Evolutionary conservation across 2,329 filamentous ascomycete species (phyloP).

Genomic region (Tolypocladium ophioglossoides): DNA sequence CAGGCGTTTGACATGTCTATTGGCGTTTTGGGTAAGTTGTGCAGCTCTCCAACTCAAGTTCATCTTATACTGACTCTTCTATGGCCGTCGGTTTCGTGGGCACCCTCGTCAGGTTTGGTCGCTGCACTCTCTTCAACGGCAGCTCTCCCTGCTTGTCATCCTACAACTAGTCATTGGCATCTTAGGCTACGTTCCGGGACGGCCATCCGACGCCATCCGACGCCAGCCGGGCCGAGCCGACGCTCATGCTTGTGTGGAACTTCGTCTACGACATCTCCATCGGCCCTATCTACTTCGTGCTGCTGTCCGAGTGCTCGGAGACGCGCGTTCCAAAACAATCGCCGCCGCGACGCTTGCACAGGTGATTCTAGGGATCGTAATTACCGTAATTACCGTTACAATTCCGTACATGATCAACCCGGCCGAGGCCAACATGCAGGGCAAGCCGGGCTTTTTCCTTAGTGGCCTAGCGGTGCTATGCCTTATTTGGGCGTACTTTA

Average conservation of each 20-base stretch:
- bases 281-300: conserved; percentile 31
- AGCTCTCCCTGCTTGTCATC: conserved; percentile 29
- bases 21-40: conserved; percentile 11
- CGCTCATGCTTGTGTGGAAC: conserved; percentile 32
- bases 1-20: conserved; percentile 30
- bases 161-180: conserved; percentile 31
- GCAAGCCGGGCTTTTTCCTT: conserved; percentile 22
- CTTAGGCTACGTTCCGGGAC: conserved; percentile 35
- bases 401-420: conserved; percentile 23
- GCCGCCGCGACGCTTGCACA: conserved; percentile 25
- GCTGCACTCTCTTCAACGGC: conserved; percentile 27
- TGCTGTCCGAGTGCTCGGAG: conserved; percentile 30
- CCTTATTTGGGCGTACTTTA: conserved; percentile 21
- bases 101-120: conserved; percentile 29
- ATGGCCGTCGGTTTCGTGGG: conserved; percentile 31
- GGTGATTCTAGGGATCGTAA: conserved; percentile 15
- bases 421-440: conserved; percentile 22
- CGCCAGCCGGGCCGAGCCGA: conserved; percentile 28
- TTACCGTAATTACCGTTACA: conserved; percentile 15
- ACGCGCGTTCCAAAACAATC: conserved; percentile 30
- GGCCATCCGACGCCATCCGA: conserved; percentile 20
- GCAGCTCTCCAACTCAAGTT: conserved; percentile 17
- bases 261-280: conserved; percentile 30
- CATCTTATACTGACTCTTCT: conserved; percentile 5
- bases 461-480: conserved; percentile 15